Evolutionary conservation across 352 stramenopile species (phyloP).

Genomic region (Phytophthora lateralis): DNA sequence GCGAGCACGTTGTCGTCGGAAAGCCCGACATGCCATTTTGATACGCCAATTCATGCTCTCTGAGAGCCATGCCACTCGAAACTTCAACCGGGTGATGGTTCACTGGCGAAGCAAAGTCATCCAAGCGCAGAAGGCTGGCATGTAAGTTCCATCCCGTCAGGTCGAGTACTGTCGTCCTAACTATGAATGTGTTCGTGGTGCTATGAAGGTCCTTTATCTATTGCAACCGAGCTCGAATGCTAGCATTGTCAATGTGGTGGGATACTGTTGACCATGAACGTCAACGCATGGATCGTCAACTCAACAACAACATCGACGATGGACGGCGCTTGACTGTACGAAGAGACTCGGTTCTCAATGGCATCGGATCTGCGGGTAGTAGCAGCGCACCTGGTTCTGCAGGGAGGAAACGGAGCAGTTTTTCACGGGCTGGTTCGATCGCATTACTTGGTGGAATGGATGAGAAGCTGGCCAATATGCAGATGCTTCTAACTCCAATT

Average conservation of each 20-base stretch:
- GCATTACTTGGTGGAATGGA: conserved; percentile 59
- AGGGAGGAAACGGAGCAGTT: conserved; percentile 5
- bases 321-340: conserved; percentile 19
- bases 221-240: conserved; percentile 61
- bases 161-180: background rate
- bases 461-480: conserved; percentile 68
- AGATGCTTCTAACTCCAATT: conserved; percentile 78
- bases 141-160: conserved; percentile 14
- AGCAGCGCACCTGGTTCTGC: conserved; percentile 23
- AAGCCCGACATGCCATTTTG: conserved; percentile 36
- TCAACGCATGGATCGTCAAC: conserved; percentile 60
- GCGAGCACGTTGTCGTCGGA: conserved; percentile 50
- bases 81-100: conserved; percentile 80
- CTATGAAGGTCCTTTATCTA: conserved; percentile 42
- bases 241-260: conserved; percentile 65
- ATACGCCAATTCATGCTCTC: conserved; percentile 65
- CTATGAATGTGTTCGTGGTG: background rate
- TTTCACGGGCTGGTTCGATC: conserved; percentile 20
- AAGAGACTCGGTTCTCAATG: conserved; percentile 17
- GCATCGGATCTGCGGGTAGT: conserved; percentile 6
- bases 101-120: conserved; percentile 80
- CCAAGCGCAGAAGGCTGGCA: conserved; percentile 56
- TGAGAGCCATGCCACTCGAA: conserved; percentile 63
- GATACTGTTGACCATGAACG: conserved; percentile 70
- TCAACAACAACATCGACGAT: conserved; percentile 11